phyloP scores from a whole-genome alignment of 768 basidiomycete genomes.

The Ramaria sp. region DNA sequence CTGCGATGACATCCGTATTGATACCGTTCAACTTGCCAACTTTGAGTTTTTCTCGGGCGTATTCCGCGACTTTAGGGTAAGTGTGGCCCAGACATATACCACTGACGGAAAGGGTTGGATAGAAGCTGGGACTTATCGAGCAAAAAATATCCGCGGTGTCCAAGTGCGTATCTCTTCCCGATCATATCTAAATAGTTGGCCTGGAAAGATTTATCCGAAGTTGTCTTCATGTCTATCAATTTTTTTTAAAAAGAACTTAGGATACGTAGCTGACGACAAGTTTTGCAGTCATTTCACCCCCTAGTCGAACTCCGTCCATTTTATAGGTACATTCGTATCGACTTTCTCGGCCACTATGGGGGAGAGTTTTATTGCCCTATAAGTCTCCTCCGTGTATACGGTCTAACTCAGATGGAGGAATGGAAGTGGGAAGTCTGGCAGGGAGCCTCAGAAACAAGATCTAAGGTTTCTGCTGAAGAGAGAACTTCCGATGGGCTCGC shows the following conservation, averaged over 20 bases:
- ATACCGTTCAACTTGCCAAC: constrained; percentile 92
- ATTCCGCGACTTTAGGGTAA: constrained; percentile 84
- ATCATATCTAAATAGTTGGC: not conserved
- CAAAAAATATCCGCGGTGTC: constrained; percentile 85
- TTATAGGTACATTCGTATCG: constrained; percentile 88
- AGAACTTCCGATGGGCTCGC: not conserved
- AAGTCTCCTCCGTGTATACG: constrained; percentile 86
- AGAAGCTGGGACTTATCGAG: constrained; percentile 61
- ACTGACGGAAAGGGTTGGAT: constrained; percentile 54
- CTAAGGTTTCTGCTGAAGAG: not conserved
- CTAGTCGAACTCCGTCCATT: constrained; percentile 68
- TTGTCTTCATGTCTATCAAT: not conserved
- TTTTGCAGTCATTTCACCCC: constrained; percentile 59
- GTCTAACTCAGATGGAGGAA: constrained; percentile 90
- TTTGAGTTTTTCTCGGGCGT: constrained; percentile 98
- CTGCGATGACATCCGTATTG: constrained; percentile 95
- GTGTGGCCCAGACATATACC: constrained; percentile 52
- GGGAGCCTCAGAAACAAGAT: constrained; percentile 16
- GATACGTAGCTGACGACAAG: not conserved
- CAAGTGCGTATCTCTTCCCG: constrained; percentile 46
- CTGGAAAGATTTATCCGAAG: not conserved
- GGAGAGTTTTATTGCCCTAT: constrained; percentile 96
- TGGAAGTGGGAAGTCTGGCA: constrained; percentile 91
- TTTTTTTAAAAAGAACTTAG: not conserved
- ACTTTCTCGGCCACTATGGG: constrained; percentile 89